Conservation (phyloP, 2,329 filamentous ascomycete species). For the Sclerotiophoma versabilis region DNA sequence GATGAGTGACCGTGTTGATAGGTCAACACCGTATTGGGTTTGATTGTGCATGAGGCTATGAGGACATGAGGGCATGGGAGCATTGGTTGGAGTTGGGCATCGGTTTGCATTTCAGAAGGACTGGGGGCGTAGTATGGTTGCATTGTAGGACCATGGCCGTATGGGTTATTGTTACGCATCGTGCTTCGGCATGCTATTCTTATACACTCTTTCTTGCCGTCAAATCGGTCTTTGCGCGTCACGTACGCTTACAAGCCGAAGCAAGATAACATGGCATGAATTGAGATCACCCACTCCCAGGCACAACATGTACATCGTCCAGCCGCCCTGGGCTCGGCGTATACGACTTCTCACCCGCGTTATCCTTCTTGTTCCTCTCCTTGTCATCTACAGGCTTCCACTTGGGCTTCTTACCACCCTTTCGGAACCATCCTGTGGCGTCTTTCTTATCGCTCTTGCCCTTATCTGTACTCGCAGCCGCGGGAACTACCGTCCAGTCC, state of each 20-base stretch:
- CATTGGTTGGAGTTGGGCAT: not conserved
- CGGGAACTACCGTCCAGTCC: constrained; percentile 37
- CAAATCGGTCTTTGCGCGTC: too few relatives aligned
- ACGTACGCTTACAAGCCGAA: too few relatives aligned
- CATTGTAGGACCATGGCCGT: not conserved
- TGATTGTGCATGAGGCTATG: not conserved
- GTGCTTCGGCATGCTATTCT: not conserved
- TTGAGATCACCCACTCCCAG: not conserved
- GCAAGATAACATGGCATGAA: too few relatives aligned
- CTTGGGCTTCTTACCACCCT: not conserved
- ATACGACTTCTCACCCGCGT: not conserved
- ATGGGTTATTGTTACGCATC: not conserved
- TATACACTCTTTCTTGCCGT: not conserved
- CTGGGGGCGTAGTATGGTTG: not conserved
- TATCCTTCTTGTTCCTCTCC: constrained; percentile 1
- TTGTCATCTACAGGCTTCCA: not conserved
- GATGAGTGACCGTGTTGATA: not conserved
- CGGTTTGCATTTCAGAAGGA: not conserved
- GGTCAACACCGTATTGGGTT: not conserved
- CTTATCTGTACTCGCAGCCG: not conserved
- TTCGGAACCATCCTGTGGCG: not conserved
- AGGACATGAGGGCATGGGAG: not conserved
- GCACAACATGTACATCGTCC: constrained; percentile 5
- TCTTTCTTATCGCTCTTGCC: not conserved
- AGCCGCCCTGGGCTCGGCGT: not conserved